phyloP scores from a whole-genome alignment of 805 yeast genomes.

The Starmerella bacillaris region DNA sequence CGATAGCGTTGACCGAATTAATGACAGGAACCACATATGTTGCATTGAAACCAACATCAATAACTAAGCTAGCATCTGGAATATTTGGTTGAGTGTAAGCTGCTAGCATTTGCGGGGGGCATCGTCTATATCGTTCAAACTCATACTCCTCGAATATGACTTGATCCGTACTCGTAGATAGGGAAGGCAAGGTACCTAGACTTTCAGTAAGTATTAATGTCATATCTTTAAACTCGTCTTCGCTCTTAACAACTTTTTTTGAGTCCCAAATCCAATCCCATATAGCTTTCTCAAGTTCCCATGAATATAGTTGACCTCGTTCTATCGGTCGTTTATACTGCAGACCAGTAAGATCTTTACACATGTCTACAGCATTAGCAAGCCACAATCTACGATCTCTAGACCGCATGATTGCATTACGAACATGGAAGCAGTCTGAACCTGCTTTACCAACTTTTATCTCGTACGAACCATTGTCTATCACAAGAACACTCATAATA shows the following conservation, averaged over 20 bases:
- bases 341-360: conserved; percentile 60
- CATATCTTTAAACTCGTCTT: conserved; percentile 30
- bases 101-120: conserved; percentile 25
- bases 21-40: conserved; percentile 79
- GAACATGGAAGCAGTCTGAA: conserved; percentile 32
- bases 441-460: conserved; percentile 42
- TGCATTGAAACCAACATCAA: conserved; percentile 76
- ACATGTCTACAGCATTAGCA: conserved; percentile 47
- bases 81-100: conserved; percentile 12
- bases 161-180: conserved; percentile 75
- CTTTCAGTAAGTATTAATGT: conserved; percentile 61
- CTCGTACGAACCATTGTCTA: conserved; percentile 82
- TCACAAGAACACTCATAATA: conserved; percentile 27
- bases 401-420: conserved; percentile 57
- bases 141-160: conserved; percentile 88
- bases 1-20: conserved; percentile 61
- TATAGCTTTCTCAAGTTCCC: conserved; percentile 76
- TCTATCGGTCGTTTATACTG: conserved; percentile 67
- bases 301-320: conserved; percentile 70
- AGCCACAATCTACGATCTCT: conserved; percentile 55
- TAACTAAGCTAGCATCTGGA: conserved; percentile 51
- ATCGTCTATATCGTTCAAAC: conserved; percentile 49
- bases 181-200: conserved; percentile 62
- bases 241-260: conserved; percentile 5
- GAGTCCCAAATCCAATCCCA: conserved; percentile 66